phyloP scores from a whole-genome alignment of 139 green algal genomes.

The Limnomonas spitsbergensis region DNA sequence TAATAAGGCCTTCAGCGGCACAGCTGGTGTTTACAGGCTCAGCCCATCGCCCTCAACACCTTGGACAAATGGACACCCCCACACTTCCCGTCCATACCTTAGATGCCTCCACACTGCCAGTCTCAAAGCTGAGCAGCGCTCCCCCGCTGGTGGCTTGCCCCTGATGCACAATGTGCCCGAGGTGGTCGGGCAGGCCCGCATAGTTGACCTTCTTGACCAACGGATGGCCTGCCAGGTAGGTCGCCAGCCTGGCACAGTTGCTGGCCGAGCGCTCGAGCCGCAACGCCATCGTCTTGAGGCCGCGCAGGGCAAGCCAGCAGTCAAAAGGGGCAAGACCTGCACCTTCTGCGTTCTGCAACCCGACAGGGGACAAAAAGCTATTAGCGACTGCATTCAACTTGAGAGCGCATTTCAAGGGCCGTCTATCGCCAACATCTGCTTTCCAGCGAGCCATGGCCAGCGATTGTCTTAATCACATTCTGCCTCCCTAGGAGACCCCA shows the following conservation, averaged over 20 bases:
- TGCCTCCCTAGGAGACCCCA: too few relatives aligned
- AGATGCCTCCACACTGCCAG: conserved; percentile 59
- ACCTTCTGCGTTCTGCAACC: conserved; percentile 19
- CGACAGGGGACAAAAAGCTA: not conserved
- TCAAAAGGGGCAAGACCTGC: conserved; percentile 86
- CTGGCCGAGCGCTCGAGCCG: conserved; percentile 81
- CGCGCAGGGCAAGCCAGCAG: conserved; percentile 92
- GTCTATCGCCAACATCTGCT: too few relatives aligned
- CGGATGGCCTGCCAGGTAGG: conserved; percentile 80
- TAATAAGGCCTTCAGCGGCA: too few relatives aligned
- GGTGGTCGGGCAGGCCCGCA: conserved; percentile 61
- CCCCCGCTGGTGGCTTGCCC: conserved; percentile 65
- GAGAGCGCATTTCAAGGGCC: too few relatives aligned
- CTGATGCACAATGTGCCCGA: conserved; percentile 57
- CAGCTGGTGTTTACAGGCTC: too few relatives aligned
- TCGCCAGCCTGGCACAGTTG: conserved; percentile 71
- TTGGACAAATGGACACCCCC: too few relatives aligned
- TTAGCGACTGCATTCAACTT: too few relatives aligned
- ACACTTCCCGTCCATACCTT: too few relatives aligned
- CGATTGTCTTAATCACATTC: too few relatives aligned
- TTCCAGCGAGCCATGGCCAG: too few relatives aligned
- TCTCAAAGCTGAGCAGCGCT: conserved; percentile 83
- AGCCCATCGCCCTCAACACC: too few relatives aligned
- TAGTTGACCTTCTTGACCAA: conserved; percentile 85
- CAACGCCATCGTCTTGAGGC: conserved; percentile 96